A percentile compares a stretch with the other conserved stretches of the same genome.
Evolutionary conservation across 345 rosid species (phyloP).

Genomic region (Euphorbia lathyris): DNA sequence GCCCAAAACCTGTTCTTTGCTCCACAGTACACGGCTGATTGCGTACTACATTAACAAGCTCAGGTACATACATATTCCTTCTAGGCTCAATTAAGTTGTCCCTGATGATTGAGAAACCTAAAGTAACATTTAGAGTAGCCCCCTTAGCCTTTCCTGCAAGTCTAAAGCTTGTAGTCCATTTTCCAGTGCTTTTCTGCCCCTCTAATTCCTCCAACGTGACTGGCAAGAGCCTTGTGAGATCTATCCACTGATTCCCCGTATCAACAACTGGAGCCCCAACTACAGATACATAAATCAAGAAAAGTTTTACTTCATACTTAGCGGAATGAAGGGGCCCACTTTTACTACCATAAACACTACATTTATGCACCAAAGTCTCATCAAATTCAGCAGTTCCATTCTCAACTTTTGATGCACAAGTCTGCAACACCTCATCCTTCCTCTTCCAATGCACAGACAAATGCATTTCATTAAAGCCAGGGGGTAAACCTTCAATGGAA

Average conservation of each 20-base stretch:
- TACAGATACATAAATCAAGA: slow-evolving; percentile 43
- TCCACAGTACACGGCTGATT: slow-evolving; percentile 17
- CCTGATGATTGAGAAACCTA: slow-evolving; percentile 46
- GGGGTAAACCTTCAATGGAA: slow-evolving; percentile 69
- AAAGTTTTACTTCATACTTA: slow-evolving; percentile 59
- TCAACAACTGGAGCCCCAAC: slow-evolving; percentile 40
- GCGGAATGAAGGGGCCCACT: slow-evolving; percentile 53
- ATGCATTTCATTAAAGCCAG: slow-evolving; percentile 39
- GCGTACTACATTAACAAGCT: slow-evolving; percentile 29
- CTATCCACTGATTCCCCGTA: slow-evolving; percentile 71
- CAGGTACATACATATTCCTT: slow-evolving; percentile 28
- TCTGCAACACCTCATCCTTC: slow-evolving; percentile 52
- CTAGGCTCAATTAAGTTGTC: slow-evolving; percentile 31
- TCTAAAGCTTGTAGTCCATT: slow-evolving; percentile 73
- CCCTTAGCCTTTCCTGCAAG: slow-evolving; percentile 58
- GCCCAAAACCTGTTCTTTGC: slow-evolving; percentile 15
- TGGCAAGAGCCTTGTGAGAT: slow-evolving; percentile 73
- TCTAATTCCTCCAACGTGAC: slow-evolving; percentile 68
- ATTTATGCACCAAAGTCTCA: slow-evolving; percentile 58
- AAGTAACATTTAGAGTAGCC: slow-evolving; percentile 66
- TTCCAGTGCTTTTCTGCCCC: slow-evolving; percentile 49
- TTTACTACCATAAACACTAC: slow-evolving; percentile 58
- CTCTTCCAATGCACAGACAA: slow-evolving; percentile 68
- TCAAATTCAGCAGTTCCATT: slow-evolving; percentile 62
- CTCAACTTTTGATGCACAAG: slow-evolving; percentile 43